A percentile compares a stretch with the other conserved stretches of the same genome.
Evolutionary conservation across 2,329 filamentous ascomycete species (phyloP).

Genomic region (Fusarium metavorans): DNA sequence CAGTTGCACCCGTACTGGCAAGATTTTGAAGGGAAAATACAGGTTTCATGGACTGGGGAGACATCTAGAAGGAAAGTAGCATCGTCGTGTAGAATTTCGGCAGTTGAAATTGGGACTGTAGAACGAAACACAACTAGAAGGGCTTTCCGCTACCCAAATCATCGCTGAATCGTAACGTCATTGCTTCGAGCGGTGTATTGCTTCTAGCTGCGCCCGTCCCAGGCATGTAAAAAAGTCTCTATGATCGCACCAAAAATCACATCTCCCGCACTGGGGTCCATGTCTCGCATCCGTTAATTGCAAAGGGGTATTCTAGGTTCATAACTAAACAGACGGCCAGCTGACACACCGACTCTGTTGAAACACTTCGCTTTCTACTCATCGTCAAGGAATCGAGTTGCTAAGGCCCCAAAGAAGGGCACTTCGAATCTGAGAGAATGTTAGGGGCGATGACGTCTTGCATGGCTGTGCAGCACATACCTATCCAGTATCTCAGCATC

Average conservation of each 20-base stretch:
- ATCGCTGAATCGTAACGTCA: not conserved
- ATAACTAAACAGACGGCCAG: constrained; percentile 3
- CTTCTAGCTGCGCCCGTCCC: not conserved
- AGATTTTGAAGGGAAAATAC: constrained; percentile 49
- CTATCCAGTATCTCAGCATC: constrained; percentile 79
- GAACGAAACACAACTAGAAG: not conserved
- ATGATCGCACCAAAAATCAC: not conserved
- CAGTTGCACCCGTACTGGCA: constrained; percentile 62
- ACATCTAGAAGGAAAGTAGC: not conserved
- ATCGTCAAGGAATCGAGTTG: constrained; percentile 91
- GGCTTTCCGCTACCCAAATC: not conserved
- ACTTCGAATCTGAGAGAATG: constrained; percentile 77
- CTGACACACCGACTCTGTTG: not conserved
- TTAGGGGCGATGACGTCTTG: not conserved
- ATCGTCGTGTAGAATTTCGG: not conserved
- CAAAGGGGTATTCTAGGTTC: constrained; percentile 31
- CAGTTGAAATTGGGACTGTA: not conserved
- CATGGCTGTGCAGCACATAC: constrained; percentile 51
- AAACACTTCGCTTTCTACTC: constrained; percentile 61
- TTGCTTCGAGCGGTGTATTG: not conserved
- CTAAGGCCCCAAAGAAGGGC: constrained; percentile 86
- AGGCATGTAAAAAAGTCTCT: not conserved
- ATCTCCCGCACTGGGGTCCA: not conserved
- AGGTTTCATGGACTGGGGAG: not conserved
- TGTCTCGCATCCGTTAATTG: not conserved